A percentile compares a stretch with the other conserved stretches of the same genome.
Conservation (phyloP, 73 alveolate genomes). For the Effrenium voratum region DNA sequence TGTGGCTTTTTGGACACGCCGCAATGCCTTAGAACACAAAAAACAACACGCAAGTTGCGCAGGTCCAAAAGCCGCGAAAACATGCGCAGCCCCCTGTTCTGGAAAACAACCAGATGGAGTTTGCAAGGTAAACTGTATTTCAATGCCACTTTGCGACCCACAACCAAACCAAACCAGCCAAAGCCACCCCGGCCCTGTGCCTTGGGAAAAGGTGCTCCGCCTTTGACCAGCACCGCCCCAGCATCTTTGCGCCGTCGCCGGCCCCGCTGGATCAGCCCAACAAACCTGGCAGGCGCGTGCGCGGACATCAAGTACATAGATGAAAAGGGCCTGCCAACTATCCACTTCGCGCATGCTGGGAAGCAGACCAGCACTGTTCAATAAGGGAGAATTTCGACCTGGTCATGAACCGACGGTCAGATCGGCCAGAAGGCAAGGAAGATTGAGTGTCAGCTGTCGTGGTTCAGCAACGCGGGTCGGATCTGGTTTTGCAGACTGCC, state of each 20-base stretch:
- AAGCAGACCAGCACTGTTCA: background rate
- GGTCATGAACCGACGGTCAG: background rate
- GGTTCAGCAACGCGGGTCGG: background rate
- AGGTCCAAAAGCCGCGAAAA: too few relatives aligned
- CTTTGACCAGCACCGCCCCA: conserved; percentile 30
- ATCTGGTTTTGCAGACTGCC: too few relatives aligned
- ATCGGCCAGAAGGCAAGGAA: too few relatives aligned
- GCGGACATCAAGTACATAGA: background rate
- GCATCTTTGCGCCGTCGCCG: conserved; percentile 41
- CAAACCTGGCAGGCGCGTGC: background rate
- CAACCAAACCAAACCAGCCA: background rate
- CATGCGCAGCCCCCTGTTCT: too few relatives aligned
- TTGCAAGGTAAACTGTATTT: too few relatives aligned
- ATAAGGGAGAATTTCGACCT: background rate
- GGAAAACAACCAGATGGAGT: too few relatives aligned
- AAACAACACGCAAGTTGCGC: too few relatives aligned
- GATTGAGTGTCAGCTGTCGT: background rate
- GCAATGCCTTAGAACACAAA: too few relatives aligned
- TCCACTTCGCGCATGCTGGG: background rate
- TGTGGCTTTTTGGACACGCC: too few relatives aligned
- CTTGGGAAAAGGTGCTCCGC: conserved; percentile 64
- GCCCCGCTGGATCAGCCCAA: conserved; percentile 41
- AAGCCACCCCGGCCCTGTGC: background rate
- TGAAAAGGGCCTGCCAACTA: background rate
- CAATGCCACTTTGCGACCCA: background rate